Evolutionary conservation across 2,329 filamentous ascomycete species (phyloP).

Genomic region (Epichloe elymi): DNA sequence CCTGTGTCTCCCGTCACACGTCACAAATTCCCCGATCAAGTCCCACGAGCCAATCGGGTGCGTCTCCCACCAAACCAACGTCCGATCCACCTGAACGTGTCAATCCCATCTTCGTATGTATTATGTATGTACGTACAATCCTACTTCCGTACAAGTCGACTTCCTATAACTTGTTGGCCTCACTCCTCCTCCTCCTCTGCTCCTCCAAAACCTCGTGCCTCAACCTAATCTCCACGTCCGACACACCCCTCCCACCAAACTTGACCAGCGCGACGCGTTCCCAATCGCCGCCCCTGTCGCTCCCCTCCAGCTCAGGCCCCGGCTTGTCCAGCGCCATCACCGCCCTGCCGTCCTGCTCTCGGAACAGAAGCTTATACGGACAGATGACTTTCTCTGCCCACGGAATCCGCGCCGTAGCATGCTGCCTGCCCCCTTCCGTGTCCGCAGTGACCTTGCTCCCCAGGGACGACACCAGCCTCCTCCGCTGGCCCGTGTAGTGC

Average conservation of each 20-base stretch:
- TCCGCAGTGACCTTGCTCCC: conserved; percentile 27
- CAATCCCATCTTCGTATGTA: background rate
- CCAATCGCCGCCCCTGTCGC: conserved; percentile 39
- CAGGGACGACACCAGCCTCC: conserved; percentile 41
- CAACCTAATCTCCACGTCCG: conserved; percentile 37
- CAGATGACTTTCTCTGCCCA: conserved; percentile 52
- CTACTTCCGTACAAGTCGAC: too few species aligned
- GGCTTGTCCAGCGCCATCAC: conserved; percentile 46
- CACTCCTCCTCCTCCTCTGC: conserved; percentile 20
- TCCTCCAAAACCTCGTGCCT: conserved; percentile 36
- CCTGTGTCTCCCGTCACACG: too few species aligned
- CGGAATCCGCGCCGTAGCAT: conserved; percentile 31
- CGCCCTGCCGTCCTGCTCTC: conserved; percentile 30
- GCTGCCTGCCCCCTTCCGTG: conserved; percentile 23
- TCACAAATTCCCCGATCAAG: background rate
- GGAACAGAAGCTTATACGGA: conserved; percentile 34
- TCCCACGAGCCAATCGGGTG: background rate
- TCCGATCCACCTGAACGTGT: background rate
- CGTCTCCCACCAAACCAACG: background rate
- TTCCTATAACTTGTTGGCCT: background rate
- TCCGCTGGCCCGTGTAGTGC: conserved; percentile 35
- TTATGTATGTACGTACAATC: background rate
- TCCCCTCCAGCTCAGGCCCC: conserved; percentile 38
- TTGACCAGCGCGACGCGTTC: conserved; percentile 45
- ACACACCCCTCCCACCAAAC: conserved; percentile 37